These are phyloP conservation scores for Apiosordaria backusii DNA, from an alignment of 495 filamentous ascomycete genomes.

Conservation along the genomic window DNA sequence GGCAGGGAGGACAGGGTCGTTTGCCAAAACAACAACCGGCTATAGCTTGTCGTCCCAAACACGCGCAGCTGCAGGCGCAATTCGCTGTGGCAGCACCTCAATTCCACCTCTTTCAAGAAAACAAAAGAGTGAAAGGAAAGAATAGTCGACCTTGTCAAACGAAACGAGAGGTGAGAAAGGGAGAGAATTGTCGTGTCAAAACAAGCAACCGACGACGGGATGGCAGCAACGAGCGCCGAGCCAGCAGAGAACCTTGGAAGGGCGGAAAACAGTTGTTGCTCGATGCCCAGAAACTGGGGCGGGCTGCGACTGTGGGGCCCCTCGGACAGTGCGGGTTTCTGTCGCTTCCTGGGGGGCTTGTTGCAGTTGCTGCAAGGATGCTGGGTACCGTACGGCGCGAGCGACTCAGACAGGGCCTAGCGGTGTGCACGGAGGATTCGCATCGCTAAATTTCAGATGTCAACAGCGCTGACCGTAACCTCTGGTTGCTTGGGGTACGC, in stretches of 20 bases:
- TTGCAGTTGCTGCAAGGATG: conserved; percentile 18
- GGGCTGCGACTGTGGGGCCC: conserved; percentile 7
- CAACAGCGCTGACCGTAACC: conserved; percentile 19
- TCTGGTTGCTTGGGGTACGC: conserved; percentile 11
- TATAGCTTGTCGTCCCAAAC: neutral
- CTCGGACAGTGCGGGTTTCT: conserved; percentile 1
- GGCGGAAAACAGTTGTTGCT: neutral
- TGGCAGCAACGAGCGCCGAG: conserved; percentile 3
- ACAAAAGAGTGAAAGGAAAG: neutral
- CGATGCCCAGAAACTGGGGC: conserved; percentile 3
- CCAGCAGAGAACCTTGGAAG: conserved; percentile 5
- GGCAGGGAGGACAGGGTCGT: conserved; percentile 2
- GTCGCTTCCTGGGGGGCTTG: conserved; percentile 11
- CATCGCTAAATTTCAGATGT: conserved; percentile 25
- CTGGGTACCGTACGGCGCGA: conserved; percentile 24
- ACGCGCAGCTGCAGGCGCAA: neutral
- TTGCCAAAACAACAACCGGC: conserved; percentile 13
- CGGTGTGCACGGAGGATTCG: conserved; percentile 24
- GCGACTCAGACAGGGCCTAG: conserved; percentile 28
- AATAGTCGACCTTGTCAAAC: neutral
- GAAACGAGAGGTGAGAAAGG: neutral
- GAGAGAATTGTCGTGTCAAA: neutral
- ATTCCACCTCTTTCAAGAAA: neutral
- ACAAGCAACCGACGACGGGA: conserved; percentile 3
- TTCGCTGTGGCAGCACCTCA: no score